These are phyloP conservation scores for Diaporthe sp. DNA, from an alignment of 2,329 filamentous ascomycete genomes.

Conservation along the genomic window DNA sequence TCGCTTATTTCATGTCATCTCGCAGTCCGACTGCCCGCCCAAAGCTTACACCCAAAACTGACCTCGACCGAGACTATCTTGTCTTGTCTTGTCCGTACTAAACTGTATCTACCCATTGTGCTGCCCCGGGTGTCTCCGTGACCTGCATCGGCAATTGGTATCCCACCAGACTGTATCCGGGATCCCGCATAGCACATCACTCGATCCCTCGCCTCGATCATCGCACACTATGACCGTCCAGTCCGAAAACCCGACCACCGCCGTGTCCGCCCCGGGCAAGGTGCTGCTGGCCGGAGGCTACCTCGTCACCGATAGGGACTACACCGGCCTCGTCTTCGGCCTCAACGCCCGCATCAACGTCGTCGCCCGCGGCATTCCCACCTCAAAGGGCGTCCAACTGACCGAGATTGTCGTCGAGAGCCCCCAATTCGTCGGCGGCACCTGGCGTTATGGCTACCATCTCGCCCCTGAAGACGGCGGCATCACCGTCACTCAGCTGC, in stretches of 20 bases:
- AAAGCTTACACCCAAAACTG: too few species aligned
- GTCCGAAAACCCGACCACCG: slow-evolving; percentile 55
- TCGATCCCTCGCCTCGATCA: background rate
- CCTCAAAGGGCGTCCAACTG: slow-evolving; percentile 73
- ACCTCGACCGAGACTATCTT: background rate
- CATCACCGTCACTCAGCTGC: slow-evolving; percentile 83
- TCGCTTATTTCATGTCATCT: slow-evolving; percentile 9
- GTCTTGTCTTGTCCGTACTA: background rate
- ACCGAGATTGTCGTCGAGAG: slow-evolving; percentile 87
- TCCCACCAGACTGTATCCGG: background rate
- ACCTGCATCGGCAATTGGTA: background rate
- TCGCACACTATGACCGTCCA: slow-evolving; percentile 20
- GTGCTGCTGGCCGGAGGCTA: slow-evolving; percentile 96
- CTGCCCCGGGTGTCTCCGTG: background rate
- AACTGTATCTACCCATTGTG: background rate
- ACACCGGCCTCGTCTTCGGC: slow-evolving; percentile 81
- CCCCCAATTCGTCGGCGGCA: slow-evolving; percentile 88
- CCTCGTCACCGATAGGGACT: slow-evolving; percentile 88
- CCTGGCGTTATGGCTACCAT: slow-evolving; percentile 89
- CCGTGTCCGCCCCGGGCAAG: slow-evolving; percentile 94
- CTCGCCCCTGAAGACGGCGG: slow-evolving; percentile 79
- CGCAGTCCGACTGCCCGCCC: background rate
- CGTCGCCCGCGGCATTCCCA: slow-evolving; percentile 67
- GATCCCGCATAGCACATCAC: background rate
- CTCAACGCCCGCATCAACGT: slow-evolving; percentile 77